Evolutionary conservation across 2,329 filamentous ascomycete species (phyloP).

Genomic region (Penicillium sumatraense): DNA sequence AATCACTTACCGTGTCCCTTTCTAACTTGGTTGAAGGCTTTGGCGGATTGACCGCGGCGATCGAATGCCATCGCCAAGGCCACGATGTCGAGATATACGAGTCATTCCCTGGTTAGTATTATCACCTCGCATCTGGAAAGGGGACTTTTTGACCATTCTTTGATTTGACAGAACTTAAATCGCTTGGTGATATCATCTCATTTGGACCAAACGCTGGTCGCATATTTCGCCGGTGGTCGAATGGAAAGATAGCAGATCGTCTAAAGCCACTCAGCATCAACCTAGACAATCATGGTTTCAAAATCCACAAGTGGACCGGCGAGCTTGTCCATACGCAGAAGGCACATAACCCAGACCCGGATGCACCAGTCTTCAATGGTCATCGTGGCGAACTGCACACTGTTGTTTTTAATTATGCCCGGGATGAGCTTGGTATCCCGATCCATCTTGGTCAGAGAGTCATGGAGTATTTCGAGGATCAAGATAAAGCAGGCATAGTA

Average conservation of each 20-base stretch:
- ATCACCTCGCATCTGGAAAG: constrained; percentile 13
- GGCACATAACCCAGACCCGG: constrained; percentile 49
- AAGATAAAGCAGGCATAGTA: constrained; percentile 56
- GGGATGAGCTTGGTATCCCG: constrained; percentile 58
- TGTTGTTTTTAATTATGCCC: constrained; percentile 63
- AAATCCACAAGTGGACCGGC: constrained; percentile 66
- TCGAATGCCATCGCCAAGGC: constrained; percentile 66
- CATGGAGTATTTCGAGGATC: constrained; percentile 60
- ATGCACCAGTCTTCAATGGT: constrained; percentile 63
- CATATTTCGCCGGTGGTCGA: constrained; percentile 64
- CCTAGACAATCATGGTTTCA: constrained; percentile 59
- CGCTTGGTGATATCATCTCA: constrained; percentile 66
- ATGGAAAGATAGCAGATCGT: constrained; percentile 53
- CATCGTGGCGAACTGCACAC: constrained; percentile 65
- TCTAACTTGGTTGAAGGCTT: constrained; percentile 50
- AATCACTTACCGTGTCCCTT: background rate
- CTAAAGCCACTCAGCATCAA: constrained; percentile 60
- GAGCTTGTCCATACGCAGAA: constrained; percentile 64
- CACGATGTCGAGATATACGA: constrained; percentile 65
- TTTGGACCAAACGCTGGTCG: constrained; percentile 65
- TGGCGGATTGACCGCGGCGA: constrained; percentile 65
- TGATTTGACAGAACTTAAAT: constrained; percentile 54
- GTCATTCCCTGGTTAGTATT: constrained; percentile 49
- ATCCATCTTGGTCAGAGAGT: constrained; percentile 60
- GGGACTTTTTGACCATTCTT: background rate